phyloP scores from a whole-genome alignment of 192 early-diverging fungal genomes.

The Oehlia diaphana region DNA sequence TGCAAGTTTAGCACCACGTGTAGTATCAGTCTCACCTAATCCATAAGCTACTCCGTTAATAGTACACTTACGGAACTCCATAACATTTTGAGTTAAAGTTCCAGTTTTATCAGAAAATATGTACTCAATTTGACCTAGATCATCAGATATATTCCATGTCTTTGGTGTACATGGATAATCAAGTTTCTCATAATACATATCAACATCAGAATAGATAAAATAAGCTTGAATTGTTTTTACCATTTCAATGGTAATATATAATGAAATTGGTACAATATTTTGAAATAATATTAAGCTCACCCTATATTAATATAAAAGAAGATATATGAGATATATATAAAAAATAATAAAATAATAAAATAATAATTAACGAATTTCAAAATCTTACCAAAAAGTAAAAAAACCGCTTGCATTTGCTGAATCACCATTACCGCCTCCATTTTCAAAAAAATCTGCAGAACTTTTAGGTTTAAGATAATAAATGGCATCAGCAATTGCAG shows the following conservation, averaged over 20 bases:
- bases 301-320: slow-evolving; percentile 44
- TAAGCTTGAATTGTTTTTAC: slow-evolving; percentile 90
- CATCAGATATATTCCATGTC: slow-evolving; percentile 91
- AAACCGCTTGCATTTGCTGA: slow-evolving; percentile 62
- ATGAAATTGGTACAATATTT: slow-evolving; percentile 94
- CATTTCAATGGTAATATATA: slow-evolving; percentile 92
- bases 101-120: slow-evolving; percentile 98
- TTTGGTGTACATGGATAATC: slow-evolving; percentile 80
- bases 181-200: slow-evolving; percentile 83
- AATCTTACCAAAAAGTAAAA: slow-evolving; percentile 66
- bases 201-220: slow-evolving; percentile 87
- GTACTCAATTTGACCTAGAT: slow-evolving; percentile 95
- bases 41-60: slow-evolving; percentile 87
- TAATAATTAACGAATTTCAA: neutral
- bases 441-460: slow-evolving; percentile 53
- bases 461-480: slow-evolving; percentile 56
- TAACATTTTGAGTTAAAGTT: slow-evolving; percentile 94
- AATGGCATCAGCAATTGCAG: slow-evolving; percentile 63
- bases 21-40: slow-evolving; percentile 56
- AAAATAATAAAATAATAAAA: neutral
- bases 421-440: slow-evolving; percentile 44
- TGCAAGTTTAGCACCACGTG: slow-evolving; percentile 38
- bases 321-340: neutral
- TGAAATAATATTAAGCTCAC: slow-evolving; percentile 88
- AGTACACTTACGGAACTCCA: slow-evolving; percentile 93